Evolutionary conservation across 75 land plant genomes (phyloP).

Genomic region (Azolla pinnata): DNA sequence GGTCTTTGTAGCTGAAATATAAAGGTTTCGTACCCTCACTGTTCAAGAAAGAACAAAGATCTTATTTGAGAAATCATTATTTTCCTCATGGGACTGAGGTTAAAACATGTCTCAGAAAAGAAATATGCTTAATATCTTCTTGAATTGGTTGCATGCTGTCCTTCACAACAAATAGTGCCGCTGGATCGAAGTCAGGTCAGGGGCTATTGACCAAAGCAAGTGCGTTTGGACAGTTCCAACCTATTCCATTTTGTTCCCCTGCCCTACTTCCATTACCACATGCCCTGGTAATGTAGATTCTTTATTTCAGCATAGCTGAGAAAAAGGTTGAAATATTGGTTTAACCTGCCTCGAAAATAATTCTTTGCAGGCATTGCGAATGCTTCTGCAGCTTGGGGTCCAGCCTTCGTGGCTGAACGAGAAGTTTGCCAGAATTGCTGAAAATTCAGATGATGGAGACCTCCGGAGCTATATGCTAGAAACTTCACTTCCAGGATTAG

Average conservation of each 20-base stretch:
- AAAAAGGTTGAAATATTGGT: not conserved
- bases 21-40: too few species aligned
- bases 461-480: constrained; percentile 75
- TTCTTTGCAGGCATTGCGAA: constrained; percentile 63
- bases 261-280: constrained; percentile 81
- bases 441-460: constrained; percentile 35
- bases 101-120: not conserved
- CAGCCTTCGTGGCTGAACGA: constrained; percentile 75
- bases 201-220: constrained; percentile 19
- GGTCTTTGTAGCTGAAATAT: too few species aligned
- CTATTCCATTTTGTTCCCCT: constrained; percentile 79
- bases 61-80: too few species aligned
- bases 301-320: not conserved
- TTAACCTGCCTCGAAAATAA: too few species aligned
- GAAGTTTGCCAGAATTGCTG: constrained; percentile 6
- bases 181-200: constrained; percentile 20
- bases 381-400: constrained; percentile 88
- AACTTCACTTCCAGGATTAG: constrained; percentile 51
- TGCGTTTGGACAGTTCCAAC: constrained; percentile 59
- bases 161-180: too few species aligned
- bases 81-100: too few species aligned
- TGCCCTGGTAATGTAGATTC: constrained; percentile 67
- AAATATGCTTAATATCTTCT: not conserved
- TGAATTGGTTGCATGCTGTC: too few species aligned
- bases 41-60: too few species aligned